Base-by-base conservation (phyloP, 305 asterid genomes). In the Caryopteris hybrid region DNA sequence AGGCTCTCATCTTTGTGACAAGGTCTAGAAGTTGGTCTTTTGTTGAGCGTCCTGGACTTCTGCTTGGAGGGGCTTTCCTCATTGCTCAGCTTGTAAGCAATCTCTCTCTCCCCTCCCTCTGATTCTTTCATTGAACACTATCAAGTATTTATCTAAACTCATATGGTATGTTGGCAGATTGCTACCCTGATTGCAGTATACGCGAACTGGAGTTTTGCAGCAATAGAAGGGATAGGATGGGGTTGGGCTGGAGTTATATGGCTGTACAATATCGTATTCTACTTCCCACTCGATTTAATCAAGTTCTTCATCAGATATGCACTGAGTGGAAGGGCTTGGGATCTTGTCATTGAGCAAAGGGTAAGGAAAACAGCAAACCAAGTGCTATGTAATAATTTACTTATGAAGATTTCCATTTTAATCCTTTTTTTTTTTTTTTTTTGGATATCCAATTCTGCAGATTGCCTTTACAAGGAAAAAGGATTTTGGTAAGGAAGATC, bases 241-340 rank as follows among this genome's bases (percentile, higher is more conserved):
- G 88, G 91, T 51, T 85, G 91, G 91, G 88, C 88, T 2, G 88
- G 91, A 5, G 85, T 85, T 66, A 83, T 85, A 57, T 85, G 91
- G 91, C 81, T 85, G 5, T 85, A 83, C 39, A 85, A 85, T 41
- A 61, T 85, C 55, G 47, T 85, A 47, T 77, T 79, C 67, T 85
- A 85, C 64, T 29, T 85, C 66, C 91, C 91, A 10, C 86, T 85
- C 6, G 91, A 85, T 74, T 8, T 77, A 48, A 69, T 85, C 78
- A 85, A 85, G 70, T 83, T 83, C 75, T 62, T 58, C 81, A 81
- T 79, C 65, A 71, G 91, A 74, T 90, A 90, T 33, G 86, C 74
- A 14, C 59, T 86, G 78, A 87, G 95, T 66, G 95, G 95, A 65
- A 87, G 54, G 78, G 96, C 95, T 29, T 90, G 96, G 96, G 89